Evolutionary conservation across 2,329 filamentous ascomycete genomes (phyloP), one percentile per base, ranked within the genome.

Genomic region (Cylindrodendrum hubeiense): DNA sequence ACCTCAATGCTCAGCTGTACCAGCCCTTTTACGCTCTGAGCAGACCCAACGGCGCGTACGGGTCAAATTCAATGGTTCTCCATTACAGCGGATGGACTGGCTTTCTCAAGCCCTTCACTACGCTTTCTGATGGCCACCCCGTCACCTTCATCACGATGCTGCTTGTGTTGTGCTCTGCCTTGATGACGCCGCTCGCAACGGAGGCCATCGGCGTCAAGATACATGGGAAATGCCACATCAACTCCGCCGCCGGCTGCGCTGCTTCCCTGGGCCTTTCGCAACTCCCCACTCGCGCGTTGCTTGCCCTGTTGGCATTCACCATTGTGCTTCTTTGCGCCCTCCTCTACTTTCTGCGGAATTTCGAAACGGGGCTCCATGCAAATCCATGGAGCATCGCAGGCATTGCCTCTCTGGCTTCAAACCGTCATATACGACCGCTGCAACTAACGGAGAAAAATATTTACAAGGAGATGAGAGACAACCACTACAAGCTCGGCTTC

Each of bases 21-120:
- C 81, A 82, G 61, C 83, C 83, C 1, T 84, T 84, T 68, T 79
- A 81, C 54, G 78, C 80, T 1, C 72, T 87, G 2, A 74, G 79
- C 6, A 74, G 71, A 9, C 67, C 74, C 0, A 70, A 73, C 0
- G 84, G 83, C 5, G 80, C 80, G 0, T 54, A 71, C 0, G 84
- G 83, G 0, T 67, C 71, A 0, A 78, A 84, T 33, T 84, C 83
- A 0, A 70, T 85, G 19, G 81, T 78, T 10, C 74, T 84, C 5
- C 76, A 80, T 56, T 84, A 83, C 39, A 67, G 71, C 9, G 81
- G 82, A 0, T 66, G 79, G 53, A 74, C 75, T 51, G 78, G 77
- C 9, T 70, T 84, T 8, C 34, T 78, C 0, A 71, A 75, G 0
- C 81, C 82, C 0, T 67, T 81, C n/a, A 65, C 71, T 30, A 74